phyloP scores from a whole-genome alignment of 2,329 filamentous ascomycete genomes.

The Aspergillus nomiae region DNA sequence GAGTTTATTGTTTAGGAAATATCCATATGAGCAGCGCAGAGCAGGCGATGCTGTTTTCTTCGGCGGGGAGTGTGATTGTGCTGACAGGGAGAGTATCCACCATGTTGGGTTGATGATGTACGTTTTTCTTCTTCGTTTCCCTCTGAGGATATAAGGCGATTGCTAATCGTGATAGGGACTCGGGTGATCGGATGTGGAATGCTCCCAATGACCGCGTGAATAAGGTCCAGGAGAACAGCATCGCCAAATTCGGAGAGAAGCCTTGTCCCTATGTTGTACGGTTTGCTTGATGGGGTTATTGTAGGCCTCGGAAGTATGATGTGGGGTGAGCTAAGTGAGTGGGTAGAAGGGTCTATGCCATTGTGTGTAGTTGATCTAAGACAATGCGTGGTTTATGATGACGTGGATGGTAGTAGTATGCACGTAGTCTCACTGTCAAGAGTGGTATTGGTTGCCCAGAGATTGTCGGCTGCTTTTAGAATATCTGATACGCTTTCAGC shows the following conservation, averaged over 20 bases:
- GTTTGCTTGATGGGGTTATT: constrained; percentile 10
- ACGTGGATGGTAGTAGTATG: not conserved
- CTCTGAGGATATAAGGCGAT: not conserved
- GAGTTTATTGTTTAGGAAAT: not conserved
- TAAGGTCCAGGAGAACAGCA: constrained; percentile 26
- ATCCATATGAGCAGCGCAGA: not conserved
- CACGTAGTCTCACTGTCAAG: not conserved
- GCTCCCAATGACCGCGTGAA: constrained; percentile 29
- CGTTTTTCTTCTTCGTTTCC: not conserved
- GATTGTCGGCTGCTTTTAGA: not conserved
- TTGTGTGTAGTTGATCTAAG: not conserved
- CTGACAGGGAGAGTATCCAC: constrained; percentile 3
- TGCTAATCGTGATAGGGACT: constrained; percentile 20
- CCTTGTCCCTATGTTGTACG: constrained; percentile 28
- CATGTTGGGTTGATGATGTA: constrained; percentile 19
- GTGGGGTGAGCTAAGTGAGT: not conserved
- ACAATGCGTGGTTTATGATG: not conserved
- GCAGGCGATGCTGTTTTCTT: not conserved
- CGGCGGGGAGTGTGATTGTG: not conserved
- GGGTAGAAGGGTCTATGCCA: not conserved
- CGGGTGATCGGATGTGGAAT: constrained; percentile 29
- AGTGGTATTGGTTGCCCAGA: not conserved
- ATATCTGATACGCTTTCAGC: too few species aligned
- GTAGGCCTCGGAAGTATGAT: not conserved
- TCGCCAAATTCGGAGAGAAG: constrained; percentile 20